Conservation (phyloP, 2,329 filamentous ascomycete genomes). For the Aspergillus neotritici region DNA sequence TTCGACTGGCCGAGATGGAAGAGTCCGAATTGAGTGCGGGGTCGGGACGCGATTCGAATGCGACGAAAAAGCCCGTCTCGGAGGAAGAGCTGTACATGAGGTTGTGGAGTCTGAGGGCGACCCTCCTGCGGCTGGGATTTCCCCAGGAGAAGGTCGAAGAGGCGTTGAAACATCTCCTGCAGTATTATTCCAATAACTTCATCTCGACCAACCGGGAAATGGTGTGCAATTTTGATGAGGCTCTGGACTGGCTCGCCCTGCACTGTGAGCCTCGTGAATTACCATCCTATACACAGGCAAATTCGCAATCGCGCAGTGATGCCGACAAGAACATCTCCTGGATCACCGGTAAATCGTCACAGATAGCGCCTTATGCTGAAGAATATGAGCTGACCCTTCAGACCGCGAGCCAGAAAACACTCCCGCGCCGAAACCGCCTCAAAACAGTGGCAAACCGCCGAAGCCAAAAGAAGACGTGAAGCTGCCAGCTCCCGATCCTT, state of each 20-base stretch:
- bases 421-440: conserved; percentile 20
- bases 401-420: conserved; percentile 26
- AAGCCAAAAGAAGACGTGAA: conserved; percentile 24
- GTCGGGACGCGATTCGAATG: conserved; percentile 20
- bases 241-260: conserved; percentile 83
- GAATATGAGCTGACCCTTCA: conserved; percentile 25
- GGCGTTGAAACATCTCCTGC: conserved; percentile 60
- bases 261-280: conserved; percentile 65
- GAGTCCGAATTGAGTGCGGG: conserved; percentile 33
- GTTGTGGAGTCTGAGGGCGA: conserved; percentile 78
- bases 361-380: conserved; percentile 9
- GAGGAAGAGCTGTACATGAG: conserved; percentile 75
- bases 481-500: conserved; percentile 21
- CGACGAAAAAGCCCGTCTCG: conserved; percentile 41
- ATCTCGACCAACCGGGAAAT: conserved; percentile 53
- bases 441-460: conserved; percentile 20
- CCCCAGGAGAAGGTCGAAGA: conserved; percentile 57
- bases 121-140: conserved; percentile 65
- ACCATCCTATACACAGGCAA: conserved; percentile 60
- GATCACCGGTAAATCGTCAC: conserved; percentile 30
- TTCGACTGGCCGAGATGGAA: conserved; percentile 54
- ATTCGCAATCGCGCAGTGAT: conserved; percentile 23
- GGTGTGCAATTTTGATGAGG: conserved; percentile 81
- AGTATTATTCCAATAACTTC: conserved; percentile 59
- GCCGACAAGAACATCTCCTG: conserved; percentile 30